Evolutionary conservation across 805 yeast species (phyloP), one percentile per base, ranked within the genome.

Genomic region (Candida oleophila): DNA sequence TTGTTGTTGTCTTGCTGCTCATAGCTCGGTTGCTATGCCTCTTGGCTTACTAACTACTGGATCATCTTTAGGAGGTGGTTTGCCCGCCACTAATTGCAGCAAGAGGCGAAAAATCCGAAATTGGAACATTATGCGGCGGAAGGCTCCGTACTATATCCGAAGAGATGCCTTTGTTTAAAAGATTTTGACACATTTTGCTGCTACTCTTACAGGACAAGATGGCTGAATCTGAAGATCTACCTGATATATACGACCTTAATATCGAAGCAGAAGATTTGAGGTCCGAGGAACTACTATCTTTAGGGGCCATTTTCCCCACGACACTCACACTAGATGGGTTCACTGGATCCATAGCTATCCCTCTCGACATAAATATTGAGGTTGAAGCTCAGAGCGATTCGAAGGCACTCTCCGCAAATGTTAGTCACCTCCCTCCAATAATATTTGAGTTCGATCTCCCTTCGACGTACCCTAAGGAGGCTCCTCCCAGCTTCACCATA

Each of bases 231-330:
- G 30, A 25, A 7, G 30, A 25, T 25, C 5, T 25, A 25, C 30
- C 30, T 5, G 11, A 25, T 25, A 25, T 25, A 7, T 25, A 25
- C 11, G 30, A 25, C 11, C 30, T 25, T 7, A 25, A 11, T 11
- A 25, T 25, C 11, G 30, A 25, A 25, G 50, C 61, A 4, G 60
- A 54, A 3, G 67, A 64, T 45, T 21, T 51, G 5, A 51, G 62
- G 15, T 35, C 41, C 1, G 73, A 74, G 48, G 81, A 77, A 49
- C 59, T 78, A 15, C 69, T 64, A 34, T 66, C 73, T 3, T 49
- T 77, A 36, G 45, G 47, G 41, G 69, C 72, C 0, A 77, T 77
- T 1, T 78, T 61, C 48, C 77, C 77, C 1, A 74, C 77, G 20
- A 34, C 51, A 14, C 30, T 25, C 30, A 44, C 54, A 61, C 3